Evolutionary conservation across 495 filamentous ascomycete species (phyloP), one percentile per base, ranked within the genome.

Genomic region (Penicillium turbatum): DNA sequence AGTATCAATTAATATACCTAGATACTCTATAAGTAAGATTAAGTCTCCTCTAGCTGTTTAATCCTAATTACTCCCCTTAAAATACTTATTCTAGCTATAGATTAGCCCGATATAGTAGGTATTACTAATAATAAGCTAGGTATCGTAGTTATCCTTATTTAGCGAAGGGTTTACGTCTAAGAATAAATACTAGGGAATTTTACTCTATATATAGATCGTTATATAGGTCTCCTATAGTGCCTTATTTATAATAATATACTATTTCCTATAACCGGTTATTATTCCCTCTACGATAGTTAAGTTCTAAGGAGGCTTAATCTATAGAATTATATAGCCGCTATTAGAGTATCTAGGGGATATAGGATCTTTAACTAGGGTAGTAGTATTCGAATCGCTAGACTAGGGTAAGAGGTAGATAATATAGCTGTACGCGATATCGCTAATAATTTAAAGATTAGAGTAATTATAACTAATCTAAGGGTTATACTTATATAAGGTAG

Each of bases 391-490:
- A 24, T 13, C 24, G 4, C 53, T 45, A 11, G 38, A 53, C 46
- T 59, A 39, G 2, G 54, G 53, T 7, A 39, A 48, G 9, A 59
- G 43, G 32, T 52, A 63, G 15, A 63, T 29, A 6, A 57, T 35
- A 16, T 43, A 26, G 1, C 56, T 53, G 21, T 48, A 37, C 17
- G 38, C 21, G 21, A 24, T 4, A 24, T 24, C 21, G 21, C 21
- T 24, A 4, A 24, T 34, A 7, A 30, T 24, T n/a, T 57, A 46
- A 38, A 63, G 56, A 13, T 63, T 57, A 0, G 16, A 16, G 43
- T 55, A 62, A 9, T 48, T 0, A 31, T 2, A 3, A 19, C 59
- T 19, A 32, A 63, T 46, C 60, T 53, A 63, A 31, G 60, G 56
- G 21, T 60, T 63, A 13, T 17, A 41, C 12, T 39, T 27, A 4